Percentiles rank a stretch among this genome's conserved stretches.
phyloP scores from a whole-genome alignment of 1,139 yeast species.

The Nakaseomyces nivariensis region DNA sequence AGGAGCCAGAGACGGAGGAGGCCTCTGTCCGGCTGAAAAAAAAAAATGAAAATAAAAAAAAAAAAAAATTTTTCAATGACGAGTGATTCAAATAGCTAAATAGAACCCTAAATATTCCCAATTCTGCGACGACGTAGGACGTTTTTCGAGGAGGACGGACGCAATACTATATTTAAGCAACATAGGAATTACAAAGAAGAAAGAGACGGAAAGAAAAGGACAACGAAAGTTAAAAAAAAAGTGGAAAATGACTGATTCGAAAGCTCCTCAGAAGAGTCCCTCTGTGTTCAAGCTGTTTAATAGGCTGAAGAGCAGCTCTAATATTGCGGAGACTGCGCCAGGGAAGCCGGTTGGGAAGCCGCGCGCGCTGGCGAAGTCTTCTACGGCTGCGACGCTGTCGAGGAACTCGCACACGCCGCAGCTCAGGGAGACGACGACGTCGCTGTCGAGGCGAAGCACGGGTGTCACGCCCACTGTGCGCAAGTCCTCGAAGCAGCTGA shows the following conservation, averaged over 20 bases:
- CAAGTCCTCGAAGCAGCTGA: constrained; percentile 15
- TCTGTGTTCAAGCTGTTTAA: constrained; percentile 14
- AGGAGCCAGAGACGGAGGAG: too few relatives aligned
- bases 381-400: neutral
- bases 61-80: too few relatives aligned
- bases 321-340: neutral
- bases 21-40: too few relatives aligned
- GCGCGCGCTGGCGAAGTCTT: neutral
- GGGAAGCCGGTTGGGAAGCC: neutral
- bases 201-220: too few relatives aligned
- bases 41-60: too few relatives aligned
- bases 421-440: neutral
- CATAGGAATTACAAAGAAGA: too few relatives aligned
- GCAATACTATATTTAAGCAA: too few relatives aligned
- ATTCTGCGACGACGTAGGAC: neutral
- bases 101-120: neutral
- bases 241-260: neutral
- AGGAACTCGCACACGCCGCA: neutral
- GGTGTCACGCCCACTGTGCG: constrained; percentile 6
- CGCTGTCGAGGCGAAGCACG: constrained; percentile 5
- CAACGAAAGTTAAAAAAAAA: too few relatives aligned
- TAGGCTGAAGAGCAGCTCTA: constrained; percentile 7
- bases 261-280: constrained; percentile 1
- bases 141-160: too few relatives aligned
- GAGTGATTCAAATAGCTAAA: too few relatives aligned